Evolutionary conservation across 1,284 basidiomycete genomes (phyloP), one percentile per base, ranked within the genome.

Genomic region (Malassezia furfur): DNA sequence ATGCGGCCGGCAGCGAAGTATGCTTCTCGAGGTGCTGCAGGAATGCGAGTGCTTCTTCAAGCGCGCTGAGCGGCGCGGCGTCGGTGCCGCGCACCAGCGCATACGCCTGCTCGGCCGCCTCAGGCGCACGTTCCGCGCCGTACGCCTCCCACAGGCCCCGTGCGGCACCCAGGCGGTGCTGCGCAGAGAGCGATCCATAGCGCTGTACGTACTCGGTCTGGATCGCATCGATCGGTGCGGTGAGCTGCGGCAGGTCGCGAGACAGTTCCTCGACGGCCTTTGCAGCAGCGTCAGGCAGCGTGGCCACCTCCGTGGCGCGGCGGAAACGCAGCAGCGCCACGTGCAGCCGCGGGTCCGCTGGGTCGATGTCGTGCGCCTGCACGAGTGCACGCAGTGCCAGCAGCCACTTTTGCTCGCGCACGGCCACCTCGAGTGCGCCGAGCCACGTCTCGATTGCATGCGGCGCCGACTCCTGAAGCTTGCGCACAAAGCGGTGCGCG

Each of bases 361-460:
- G 62, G 52, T 84, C 80, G 10, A 91, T 64, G 0, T 78, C 70
- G 11, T 79, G 78, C 0, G 85, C 85, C 2, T 78, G 78, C 9
- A 79, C 79, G 5, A 96, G 78, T 0, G 87, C 87, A 58, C 81
- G 80, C 1, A 84, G 76, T 0, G 89, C 90, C 65, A 88, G 85
- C 25, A 91, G 75, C 66, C 84, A 85, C 72, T 87, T 88, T 68
- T 83, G 82, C 72, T 85, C 79, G 49, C 89, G 79, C 19, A 87
- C 75, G 22, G 86, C 83, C 25, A 96, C 84, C 68, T 96, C 89
- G 69, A 88, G 94, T 1, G 81, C 79, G 0, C 80, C 79, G 40
- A 84, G 74, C 85, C 88, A 91, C 5, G 83, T 83, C 37, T 87
- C 83, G 8, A 87, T 74, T 48, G 82, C 78, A 1, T 79, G n/a